Percentiles rank a stretch among this genome's conserved stretches.
Conservation (phyloP, 768 basidiomycete species). For the Hemileccinum impolitum region DNA sequence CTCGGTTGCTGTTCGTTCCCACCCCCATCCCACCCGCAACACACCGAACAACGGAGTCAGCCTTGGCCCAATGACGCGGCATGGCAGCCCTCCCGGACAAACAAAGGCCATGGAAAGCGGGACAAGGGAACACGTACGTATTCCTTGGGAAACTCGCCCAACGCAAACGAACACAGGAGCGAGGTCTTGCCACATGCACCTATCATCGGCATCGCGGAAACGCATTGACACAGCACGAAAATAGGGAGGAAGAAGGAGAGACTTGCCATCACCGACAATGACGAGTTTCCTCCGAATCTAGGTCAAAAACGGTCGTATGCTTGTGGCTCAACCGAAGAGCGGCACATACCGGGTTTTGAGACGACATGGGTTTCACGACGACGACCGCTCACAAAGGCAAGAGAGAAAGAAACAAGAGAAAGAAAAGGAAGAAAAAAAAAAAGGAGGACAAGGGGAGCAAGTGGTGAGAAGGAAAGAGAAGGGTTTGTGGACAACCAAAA, state of each 20-base stretch:
- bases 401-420: not conserved
- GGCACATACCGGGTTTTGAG: conserved; percentile 58
- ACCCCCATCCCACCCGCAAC: no score
- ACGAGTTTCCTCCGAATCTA: conserved; percentile 94
- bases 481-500: conserved; percentile 16
- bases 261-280: conserved; percentile 93
- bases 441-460: not conserved
- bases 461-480: conserved; percentile 19
- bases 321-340: not conserved
- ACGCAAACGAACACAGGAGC: conserved; percentile 83
- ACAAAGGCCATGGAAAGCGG: no score
- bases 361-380: conserved; percentile 33
- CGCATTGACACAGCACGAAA: no score
- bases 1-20: conserved; percentile 44
- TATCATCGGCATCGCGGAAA: conserved; percentile 21
- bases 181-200: conserved; percentile 98
- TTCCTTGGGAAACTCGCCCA: conserved; percentile 95
- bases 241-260: not conserved
- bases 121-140: conserved; percentile 50
- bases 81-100: no score
- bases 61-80: not conserved
- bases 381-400: not conserved
- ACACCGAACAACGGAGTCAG: not conserved
- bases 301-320: not conserved
- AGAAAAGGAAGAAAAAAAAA: not conserved